Percentiles rank a stretch among this genome's conserved stretches.
These are phyloP conservation scores for Ganoderma leucocontextum DNA, from an alignment of 1,284 basidiomycete species.

Conservation along the genomic window DNA sequence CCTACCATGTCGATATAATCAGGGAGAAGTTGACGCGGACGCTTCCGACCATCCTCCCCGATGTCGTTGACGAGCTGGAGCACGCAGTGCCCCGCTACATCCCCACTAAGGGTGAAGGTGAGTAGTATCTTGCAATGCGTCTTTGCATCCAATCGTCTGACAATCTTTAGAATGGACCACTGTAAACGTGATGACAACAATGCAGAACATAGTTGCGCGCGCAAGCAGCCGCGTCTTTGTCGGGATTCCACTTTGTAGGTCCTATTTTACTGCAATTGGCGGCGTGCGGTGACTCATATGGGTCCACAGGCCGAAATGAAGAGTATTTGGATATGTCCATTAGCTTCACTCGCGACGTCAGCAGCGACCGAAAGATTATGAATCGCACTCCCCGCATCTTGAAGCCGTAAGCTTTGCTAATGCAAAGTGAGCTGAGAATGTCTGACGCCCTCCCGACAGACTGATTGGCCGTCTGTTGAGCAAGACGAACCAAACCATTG, in stretches of 20 bases:
- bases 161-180: conserved; percentile 35
- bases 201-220: conserved; percentile 37
- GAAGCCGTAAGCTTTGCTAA: conserved; percentile 37
- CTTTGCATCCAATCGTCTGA: neutral
- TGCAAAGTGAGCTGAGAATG: too few species aligned
- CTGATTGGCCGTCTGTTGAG: conserved; percentile 5
- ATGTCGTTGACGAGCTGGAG: conserved; percentile 39
- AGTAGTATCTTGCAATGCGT: conserved; percentile 26
- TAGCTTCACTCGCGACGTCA: conserved; percentile 18
- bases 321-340: conserved; percentile 33
- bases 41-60: conserved; percentile 35
- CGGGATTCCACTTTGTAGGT: conserved; percentile 39
- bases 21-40: conserved; percentile 37
- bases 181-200: conserved; percentile 23
- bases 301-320: conserved; percentile 32
- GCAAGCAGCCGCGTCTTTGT: conserved; percentile 41
- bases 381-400: conserved; percentile 40
- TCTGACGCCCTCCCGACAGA: neutral
- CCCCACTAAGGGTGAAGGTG: conserved; percentile 21
- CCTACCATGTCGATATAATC: conserved; percentile 40
- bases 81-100: conserved; percentile 32
- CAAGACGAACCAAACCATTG: conserved; percentile 8
- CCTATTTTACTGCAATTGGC: too few species aligned
- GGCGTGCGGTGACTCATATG: neutral
- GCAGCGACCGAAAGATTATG: conserved; percentile 18